A percentile compares a stretch with the other conserved stretches of the same genome.
Evolutionary conservation across 2,329 filamentous ascomycete genomes (phyloP).

Genomic region (Magnaporthiopsis rhizophila): DNA sequence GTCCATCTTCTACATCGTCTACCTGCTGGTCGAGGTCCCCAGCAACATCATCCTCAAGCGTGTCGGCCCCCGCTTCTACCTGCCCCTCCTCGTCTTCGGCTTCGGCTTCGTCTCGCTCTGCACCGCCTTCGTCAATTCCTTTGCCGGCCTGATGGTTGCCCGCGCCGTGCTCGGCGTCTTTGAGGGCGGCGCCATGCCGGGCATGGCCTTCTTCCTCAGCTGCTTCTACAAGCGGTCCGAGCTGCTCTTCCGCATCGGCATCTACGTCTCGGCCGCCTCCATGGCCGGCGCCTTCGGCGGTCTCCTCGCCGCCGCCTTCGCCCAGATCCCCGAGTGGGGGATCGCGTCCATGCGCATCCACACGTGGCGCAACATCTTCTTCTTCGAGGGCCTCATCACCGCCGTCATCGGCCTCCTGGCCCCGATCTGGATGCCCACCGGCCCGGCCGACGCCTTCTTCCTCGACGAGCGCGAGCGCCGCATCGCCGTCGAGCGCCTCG

Average conservation of each 20-base stretch:
- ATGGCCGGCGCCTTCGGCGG: conserved; percentile 52
- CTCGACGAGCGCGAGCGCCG: conserved; percentile 43
- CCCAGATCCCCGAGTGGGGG: conserved; percentile 44
- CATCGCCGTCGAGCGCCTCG: conserved; percentile 45
- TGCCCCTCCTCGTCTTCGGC: conserved; percentile 44
- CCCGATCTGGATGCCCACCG: conserved; percentile 43
- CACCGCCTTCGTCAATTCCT: conserved; percentile 43
- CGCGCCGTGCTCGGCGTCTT: conserved; percentile 45
- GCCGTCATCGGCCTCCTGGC: conserved; percentile 36
- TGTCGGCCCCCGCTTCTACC: conserved; percentile 42
- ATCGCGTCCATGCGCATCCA: conserved; percentile 31
- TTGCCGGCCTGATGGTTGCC: conserved; percentile 35
- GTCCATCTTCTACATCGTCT: conserved; percentile 50
- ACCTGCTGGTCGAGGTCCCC: conserved; percentile 47
- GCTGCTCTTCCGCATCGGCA: conserved; percentile 45
- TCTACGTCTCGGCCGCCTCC: conserved; percentile 46
- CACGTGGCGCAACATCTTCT: conserved; percentile 53
- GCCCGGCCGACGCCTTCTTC: conserved; percentile 38
- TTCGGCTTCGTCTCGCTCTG: conserved; percentile 48
- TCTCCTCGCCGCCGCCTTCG: conserved; percentile 44
- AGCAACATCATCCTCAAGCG: conserved; percentile 47
- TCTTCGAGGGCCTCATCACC: conserved; percentile 53
- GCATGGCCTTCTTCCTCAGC: conserved; percentile 47
- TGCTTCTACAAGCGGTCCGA: conserved; percentile 50
- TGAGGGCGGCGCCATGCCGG: conserved; percentile 51